Base-by-base conservation (phyloP, 441 rosid genomes). In the Kokia cookei region DNA sequence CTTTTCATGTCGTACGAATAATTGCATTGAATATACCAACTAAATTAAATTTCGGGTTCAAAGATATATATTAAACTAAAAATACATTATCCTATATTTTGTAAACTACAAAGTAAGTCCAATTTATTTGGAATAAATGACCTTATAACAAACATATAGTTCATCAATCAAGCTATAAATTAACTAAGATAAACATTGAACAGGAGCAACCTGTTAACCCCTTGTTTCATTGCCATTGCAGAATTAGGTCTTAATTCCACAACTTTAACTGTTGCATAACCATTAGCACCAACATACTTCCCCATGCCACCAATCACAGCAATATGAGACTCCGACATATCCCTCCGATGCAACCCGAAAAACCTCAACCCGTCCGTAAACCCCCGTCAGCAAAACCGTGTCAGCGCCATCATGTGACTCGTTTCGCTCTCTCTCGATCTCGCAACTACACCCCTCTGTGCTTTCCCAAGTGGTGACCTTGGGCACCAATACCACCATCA, bases 251-350 rank as follows among this genome's bases (percentile, higher is more conserved):
- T 47, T 40, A 47, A 48, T 24, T 76, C 69, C 1, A 76, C 73
- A 62, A 68, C 63, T 76, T 82, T 81, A 37, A 86, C 71, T 1
- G 78, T 82, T 40, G 89, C 90, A 75, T 84, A 85, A 19, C 92
- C 93, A 82, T 89, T 89, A 27, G 90, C 88, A 48, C 80, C 80
- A 13, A 71, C 42, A 71, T 74, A 86, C 75, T 83, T 81, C 15
- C 91, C 90, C 1, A 64, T 78, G 50, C 91, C 90, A 63, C 91
- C 88, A 27, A 87, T 84, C 5, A 87, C 86, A 1, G 93, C 87
- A 3, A 87, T 71, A 71, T 87, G 91, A 54, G 86, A 86, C 78
- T 87, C 88, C 7, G n/a, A 26, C 27, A 19, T 75, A 57, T 77
- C 83, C 14, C 67, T 78, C 77, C 73, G 62, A 19, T 79, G 73